Evolutionary conservation across 1,139 yeast genomes (phyloP), one percentile per base, ranked within the genome.

Genomic region (Entelexis sorbosivorans): DNA sequence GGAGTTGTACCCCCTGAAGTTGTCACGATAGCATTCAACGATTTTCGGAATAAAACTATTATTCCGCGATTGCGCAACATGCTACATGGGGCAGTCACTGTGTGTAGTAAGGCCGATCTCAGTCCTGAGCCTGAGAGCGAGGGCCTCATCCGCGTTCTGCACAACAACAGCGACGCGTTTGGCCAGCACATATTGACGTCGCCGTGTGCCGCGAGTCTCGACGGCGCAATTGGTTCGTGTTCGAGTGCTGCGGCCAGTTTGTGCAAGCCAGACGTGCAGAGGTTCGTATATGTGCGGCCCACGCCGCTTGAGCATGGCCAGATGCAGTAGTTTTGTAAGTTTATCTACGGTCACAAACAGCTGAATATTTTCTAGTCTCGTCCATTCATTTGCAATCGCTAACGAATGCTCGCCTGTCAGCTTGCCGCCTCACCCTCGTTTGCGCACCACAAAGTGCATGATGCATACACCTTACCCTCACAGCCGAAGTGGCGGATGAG

Each of bases 161-260:
- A 57, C 52, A 57, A 44, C 40, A 57, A 57, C 39, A 34, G 53
- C 39, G 60, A 57, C 38, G 60, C 58, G 9, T 57, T 57, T 33
- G 60, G 56, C 8, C 51, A 51, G 17, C 58, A 57, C 47, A 49
- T 56, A 10, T 51, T 51, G n/a, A 51, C 55, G 7, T 58, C 56
- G 36, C 46, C 52, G 6, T 48, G 39, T 16, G 39, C 31, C 13
- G 40, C 56, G 13, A 54, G 58, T 31, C 52, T 57, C 5, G 60
- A 57, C 34, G 60, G 60, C 16, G 60, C 60, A 1, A 44, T 57
- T 17, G 60, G 60, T 13, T 29, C 57, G 8, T 34, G 44, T 5
- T 50, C 58, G 1, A 54, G 54, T 42, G 55, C 55, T 1, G 55
- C 58, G 0, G 60, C 58, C 5, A 48, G 53, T 38, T 32, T 57